Evolutionary conservation across 257 asterid species (phyloP).

Genomic region (Solanum pennellii): DNA sequence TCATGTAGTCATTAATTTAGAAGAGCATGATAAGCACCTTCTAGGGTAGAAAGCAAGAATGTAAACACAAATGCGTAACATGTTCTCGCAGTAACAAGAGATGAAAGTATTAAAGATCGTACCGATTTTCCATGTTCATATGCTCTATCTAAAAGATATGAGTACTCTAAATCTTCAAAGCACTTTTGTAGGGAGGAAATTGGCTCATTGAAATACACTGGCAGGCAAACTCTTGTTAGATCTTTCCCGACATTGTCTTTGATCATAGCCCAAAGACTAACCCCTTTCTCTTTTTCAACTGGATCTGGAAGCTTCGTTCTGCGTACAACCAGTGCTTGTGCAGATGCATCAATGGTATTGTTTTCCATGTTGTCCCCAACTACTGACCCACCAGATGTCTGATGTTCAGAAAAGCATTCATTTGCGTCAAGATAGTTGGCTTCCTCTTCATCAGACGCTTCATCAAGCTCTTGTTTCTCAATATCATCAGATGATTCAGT

Average conservation of each 20-base stretch:
- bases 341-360: conserved; percentile 5
- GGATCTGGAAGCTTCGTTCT: conserved; percentile 86
- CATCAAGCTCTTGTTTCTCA: conserved; percentile 88
- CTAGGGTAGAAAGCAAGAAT: background rate
- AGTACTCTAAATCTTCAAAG: conserved; percentile 87
- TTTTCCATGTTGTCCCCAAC: conserved; percentile 30
- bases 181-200: conserved; percentile 82
- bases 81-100: background rate
- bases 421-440: conserved; percentile 53
- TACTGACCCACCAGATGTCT: conserved; percentile 16
- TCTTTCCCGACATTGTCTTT: conserved; percentile 96
- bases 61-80: background rate
- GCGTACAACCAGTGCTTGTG: conserved; percentile 39
- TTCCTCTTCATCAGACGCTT: conserved; percentile 85
- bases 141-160: conserved; percentile 80
- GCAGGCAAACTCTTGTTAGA: conserved; percentile 81
- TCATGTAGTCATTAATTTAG: background rate
- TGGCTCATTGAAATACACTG: conserved; percentile 92
- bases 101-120: conserved; percentile 11
- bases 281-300: conserved; percentile 81
- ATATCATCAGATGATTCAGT: conserved; percentile 92
- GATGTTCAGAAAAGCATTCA: conserved; percentile 49
- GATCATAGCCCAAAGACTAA: conserved; percentile 93
- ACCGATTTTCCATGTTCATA: conserved; percentile 88
- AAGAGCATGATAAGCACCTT: background rate